phyloP scores from a whole-genome alignment of 371 early-diverging fungal genomes.

The Coemansia linderi region DNA sequence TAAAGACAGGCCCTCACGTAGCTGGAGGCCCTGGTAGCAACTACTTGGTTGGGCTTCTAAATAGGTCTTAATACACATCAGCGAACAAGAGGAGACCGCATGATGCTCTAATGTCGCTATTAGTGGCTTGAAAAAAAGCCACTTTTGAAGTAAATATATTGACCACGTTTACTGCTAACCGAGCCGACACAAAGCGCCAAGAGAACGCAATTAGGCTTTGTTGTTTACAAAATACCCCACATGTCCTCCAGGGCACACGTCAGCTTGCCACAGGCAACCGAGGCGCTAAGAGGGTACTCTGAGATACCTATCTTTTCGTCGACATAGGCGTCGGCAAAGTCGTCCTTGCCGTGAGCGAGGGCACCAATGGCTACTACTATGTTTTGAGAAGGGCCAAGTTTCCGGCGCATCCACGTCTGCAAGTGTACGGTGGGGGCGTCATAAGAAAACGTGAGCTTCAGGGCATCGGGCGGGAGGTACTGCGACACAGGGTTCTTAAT shows the following conservation, averaged over 20 bases:
- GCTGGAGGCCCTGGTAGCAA: constrained; percentile 43
- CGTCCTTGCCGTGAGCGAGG: constrained; percentile 94
- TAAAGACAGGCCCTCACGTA: constrained; percentile 6
- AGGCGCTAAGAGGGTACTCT: constrained; percentile 93
- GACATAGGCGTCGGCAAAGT: constrained; percentile 91
- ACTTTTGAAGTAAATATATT: not conserved
- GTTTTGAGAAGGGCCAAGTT: constrained; percentile 76
- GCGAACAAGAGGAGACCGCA: not conserved
- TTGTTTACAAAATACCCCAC: constrained; percentile 75
- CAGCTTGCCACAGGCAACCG: constrained; percentile 92
- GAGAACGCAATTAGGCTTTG: not conserved
- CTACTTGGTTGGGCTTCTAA: not conserved
- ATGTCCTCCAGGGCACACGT: constrained; percentile 83
- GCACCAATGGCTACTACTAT: constrained; percentile 94
- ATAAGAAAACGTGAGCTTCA: constrained; percentile 77
- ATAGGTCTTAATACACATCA: not conserved
- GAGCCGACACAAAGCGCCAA: not conserved
- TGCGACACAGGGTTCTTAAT: constrained; percentile 95
- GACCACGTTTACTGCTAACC: not conserved
- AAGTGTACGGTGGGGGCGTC: constrained; percentile 89
- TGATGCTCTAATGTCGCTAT: not conserved
- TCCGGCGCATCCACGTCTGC: constrained; percentile 71
- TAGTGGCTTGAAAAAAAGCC: not conserved
- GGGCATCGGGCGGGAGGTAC: constrained; percentile 80
- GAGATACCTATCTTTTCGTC: constrained; percentile 95